These are phyloP conservation scores for Penicillium antarcticum DNA, from an alignment of 495 filamentous ascomycete species.

Conservation along the genomic window DNA sequence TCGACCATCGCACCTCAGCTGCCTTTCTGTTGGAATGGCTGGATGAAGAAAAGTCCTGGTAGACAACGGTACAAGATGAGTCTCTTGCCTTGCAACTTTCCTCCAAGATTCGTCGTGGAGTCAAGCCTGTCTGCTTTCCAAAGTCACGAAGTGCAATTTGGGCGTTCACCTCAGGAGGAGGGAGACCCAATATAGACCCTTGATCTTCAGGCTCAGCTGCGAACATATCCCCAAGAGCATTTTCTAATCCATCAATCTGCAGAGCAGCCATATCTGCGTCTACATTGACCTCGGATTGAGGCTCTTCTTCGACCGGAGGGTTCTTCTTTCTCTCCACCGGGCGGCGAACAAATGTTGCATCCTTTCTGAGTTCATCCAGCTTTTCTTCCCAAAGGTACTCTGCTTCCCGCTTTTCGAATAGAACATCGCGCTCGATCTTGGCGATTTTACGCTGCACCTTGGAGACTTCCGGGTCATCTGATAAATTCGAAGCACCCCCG, in stretches of 20 bases:
- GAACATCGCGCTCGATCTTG: conserved; percentile 74
- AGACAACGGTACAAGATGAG: conserved; percentile 59
- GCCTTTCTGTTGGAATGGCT: conserved; percentile 71
- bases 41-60: conserved; percentile 63
- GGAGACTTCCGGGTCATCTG: conserved; percentile 48
- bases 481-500: conserved; percentile 18
- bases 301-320: conserved; percentile 22
- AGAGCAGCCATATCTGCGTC: conserved; percentile 36
- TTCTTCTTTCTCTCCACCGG: conserved; percentile 28
- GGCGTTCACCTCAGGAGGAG: conserved; percentile 10
- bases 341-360: conserved; percentile 39
- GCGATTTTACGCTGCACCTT: conserved; percentile 69
- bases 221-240: conserved; percentile 66
- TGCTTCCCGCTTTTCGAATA: conserved; percentile 79
- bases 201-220: conserved; percentile 41
- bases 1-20: conserved; percentile 77
- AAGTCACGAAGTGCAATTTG: conserved; percentile 70
- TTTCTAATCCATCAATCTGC: conserved; percentile 50
- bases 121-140: conserved; percentile 71
- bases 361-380: conserved; percentile 62
- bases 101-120: conserved; percentile 70
- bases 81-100: conserved; percentile 86
- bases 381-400: conserved; percentile 69
- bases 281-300: conserved; percentile 40
- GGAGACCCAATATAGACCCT: conserved; percentile 22